Evolutionary conservation across 257 asterid species (phyloP).

Genomic region (Jasminum sambac): DNA sequence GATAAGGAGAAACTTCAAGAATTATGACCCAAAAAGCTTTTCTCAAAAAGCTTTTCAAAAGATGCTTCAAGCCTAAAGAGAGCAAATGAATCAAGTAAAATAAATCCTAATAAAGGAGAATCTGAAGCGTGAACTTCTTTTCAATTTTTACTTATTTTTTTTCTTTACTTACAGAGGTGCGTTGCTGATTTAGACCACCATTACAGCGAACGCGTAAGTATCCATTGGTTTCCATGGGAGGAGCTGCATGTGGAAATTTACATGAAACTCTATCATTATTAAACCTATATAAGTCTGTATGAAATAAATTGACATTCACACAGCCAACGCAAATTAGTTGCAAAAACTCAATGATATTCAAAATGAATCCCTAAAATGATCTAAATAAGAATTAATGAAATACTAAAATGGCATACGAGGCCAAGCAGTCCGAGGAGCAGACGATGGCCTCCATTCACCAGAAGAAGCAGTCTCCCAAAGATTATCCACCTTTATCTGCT

Average conservation of each 20-base stretch:
- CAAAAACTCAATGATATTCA: slow-evolving; percentile 7
- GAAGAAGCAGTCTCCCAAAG: slow-evolving; percentile 86
- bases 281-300: neutral
- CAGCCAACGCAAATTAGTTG: neutral
- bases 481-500: slow-evolving; percentile 65
- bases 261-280: slow-evolving; percentile 20
- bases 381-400: neutral
- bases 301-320: slow-evolving; percentile 5
- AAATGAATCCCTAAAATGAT: slow-evolving; percentile 7
- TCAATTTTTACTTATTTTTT: no score
- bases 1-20: slow-evolving; percentile 13
- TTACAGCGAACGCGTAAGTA: slow-evolving; percentile 96
- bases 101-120: no score
- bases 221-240: slow-evolving; percentile 77
- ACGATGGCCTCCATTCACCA: slow-evolving; percentile 94
- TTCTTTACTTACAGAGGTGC: slow-evolving; percentile 73
- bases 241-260: slow-evolving; percentile 55
- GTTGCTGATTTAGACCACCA: slow-evolving; percentile 97
- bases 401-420: slow-evolving; percentile 57
- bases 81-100: slow-evolving; percentile 7
- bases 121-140: no score
- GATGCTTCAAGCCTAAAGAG: neutral
- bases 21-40: neutral
- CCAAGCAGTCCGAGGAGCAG: slow-evolving; percentile 96
- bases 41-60: neutral